Conservation (phyloP, 176 grass and related monocot genomes). For the Triticum urartu region DNA sequence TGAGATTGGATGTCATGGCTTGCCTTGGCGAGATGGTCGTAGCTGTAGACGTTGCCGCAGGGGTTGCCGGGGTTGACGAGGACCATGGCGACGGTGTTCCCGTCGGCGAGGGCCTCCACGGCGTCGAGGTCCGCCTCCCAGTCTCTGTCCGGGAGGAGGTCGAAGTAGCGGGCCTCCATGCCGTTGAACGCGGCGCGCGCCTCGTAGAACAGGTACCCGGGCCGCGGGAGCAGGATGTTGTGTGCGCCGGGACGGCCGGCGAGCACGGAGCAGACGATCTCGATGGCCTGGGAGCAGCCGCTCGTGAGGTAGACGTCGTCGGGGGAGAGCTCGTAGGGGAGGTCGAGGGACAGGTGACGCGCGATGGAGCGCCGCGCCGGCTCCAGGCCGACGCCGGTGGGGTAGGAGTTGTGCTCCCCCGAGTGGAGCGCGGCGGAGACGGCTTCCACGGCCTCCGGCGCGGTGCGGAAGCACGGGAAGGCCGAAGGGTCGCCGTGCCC, state of each 20-base stretch:
- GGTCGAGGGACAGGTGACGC: slow-evolving; percentile 38
- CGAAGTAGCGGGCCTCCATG: slow-evolving; percentile 60
- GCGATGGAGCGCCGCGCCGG: slow-evolving; percentile 51
- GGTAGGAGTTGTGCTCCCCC: slow-evolving; percentile 41
- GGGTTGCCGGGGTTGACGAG: slow-evolving; percentile 77
- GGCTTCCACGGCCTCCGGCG: slow-evolving; percentile 53
- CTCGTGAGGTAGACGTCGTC: slow-evolving; percentile 69
- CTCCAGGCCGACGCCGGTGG: slow-evolving; percentile 31
- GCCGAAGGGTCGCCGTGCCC: slow-evolving; percentile 61
- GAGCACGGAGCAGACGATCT: slow-evolving; percentile 53
- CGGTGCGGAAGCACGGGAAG: slow-evolving; percentile 55
- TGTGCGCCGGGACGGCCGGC: slow-evolving; percentile 44
- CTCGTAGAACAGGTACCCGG: slow-evolving; percentile 57
- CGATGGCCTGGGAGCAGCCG: slow-evolving; percentile 62
- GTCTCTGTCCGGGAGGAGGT: slow-evolving; percentile 50
- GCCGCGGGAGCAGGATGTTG: slow-evolving; percentile 72
- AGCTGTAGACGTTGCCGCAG: slow-evolving; percentile 67
- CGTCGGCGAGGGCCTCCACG: slow-evolving; percentile 52
- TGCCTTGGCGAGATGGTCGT: slow-evolving; percentile 67
- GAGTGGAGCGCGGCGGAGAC: slow-evolving; percentile 40
- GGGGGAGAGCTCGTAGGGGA: slow-evolving; percentile 43
- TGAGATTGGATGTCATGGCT: background rate
- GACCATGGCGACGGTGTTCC: slow-evolving; percentile 67
- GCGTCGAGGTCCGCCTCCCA: slow-evolving; percentile 71
- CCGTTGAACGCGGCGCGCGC: slow-evolving; percentile 48